phyloP scores from a whole-genome alignment of 139 green algal genomes.

The Closterium sp. region DNA sequence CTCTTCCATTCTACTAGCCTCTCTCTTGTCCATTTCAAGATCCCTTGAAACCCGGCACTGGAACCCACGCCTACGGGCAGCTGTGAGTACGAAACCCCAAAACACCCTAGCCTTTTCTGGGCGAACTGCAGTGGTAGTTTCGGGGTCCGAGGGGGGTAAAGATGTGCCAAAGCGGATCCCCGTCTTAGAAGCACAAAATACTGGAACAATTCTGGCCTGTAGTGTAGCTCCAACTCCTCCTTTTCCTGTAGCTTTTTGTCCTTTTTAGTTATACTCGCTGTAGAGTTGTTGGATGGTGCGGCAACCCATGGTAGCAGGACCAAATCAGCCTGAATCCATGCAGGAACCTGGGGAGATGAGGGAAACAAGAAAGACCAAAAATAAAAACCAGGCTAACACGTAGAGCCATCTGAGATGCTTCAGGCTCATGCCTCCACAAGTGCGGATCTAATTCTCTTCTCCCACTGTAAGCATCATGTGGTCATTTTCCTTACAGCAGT shows the following conservation, averaged over 20 bases:
- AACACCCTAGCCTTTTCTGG: neutral
- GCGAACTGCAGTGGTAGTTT: neutral
- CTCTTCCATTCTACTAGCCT: neutral
- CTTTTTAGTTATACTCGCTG: neutral
- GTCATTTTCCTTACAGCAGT: too few relatives aligned
- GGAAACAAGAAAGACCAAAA: neutral
- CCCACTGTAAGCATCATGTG: too few relatives aligned
- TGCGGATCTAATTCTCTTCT: too few relatives aligned
- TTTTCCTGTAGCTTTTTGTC: neutral
- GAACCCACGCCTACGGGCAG: neutral
- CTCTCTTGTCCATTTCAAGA: neutral
- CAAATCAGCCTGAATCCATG: neutral
- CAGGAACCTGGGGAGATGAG: neutral
- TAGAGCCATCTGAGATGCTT: too few relatives aligned
- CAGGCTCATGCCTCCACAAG: neutral
- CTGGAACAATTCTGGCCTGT: neutral
- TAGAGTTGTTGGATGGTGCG: neutral
- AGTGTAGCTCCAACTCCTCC: neutral
- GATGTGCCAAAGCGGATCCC: neutral
- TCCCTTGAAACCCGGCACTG: neutral
- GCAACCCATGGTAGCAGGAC: neutral
- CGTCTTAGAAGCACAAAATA: neutral
- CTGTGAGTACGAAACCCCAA: neutral
- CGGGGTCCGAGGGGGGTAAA: neutral
- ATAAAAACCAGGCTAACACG: too few relatives aligned